phyloP scores from a whole-genome alignment of 768 basidiomycete species.

The Suillus alpinus region DNA sequence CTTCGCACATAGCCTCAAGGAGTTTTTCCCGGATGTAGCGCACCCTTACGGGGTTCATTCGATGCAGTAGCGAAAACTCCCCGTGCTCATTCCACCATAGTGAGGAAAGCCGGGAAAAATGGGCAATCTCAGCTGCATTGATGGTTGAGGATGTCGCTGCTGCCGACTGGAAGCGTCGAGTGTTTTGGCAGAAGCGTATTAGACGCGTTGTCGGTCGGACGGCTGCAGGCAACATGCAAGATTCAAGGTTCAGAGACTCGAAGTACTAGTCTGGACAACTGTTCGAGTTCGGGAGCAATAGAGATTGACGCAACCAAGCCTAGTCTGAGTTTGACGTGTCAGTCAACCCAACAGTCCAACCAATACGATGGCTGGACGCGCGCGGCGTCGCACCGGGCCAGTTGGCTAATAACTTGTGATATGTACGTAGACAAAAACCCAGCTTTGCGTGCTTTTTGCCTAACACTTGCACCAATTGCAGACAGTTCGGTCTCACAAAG shows the following conservation, averaged over 20 bases:
- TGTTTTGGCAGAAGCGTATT: conserved; percentile 3
- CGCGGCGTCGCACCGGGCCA: not conserved
- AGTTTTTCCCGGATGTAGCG: conserved; percentile 80
- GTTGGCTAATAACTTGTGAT: not conserved
- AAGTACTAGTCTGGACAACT: no score
- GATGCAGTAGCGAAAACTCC: conserved; percentile 84
- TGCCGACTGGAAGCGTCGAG: conserved; percentile 21
- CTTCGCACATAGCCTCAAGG: conserved; percentile 58
- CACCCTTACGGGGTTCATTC: conserved; percentile 91
- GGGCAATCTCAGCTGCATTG: conserved; percentile 79
- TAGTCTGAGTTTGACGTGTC: no score
- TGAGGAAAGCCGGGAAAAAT: conserved; percentile 86
- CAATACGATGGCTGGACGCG: not conserved
- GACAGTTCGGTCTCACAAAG: no score
- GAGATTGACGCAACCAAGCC: no score
- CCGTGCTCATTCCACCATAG: conserved; percentile 96
- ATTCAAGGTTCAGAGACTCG: not conserved
- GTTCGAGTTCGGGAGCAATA: not conserved
- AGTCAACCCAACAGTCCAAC: no score
- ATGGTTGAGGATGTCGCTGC: conserved; percentile 33
- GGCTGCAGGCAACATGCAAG: conserved; percentile 17
- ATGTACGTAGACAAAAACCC: not conserved
- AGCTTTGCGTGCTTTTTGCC: not conserved
- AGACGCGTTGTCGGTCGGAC: conserved; percentile 17
- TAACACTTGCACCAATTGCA: not conserved